Percentiles rank a stretch among this genome's conserved stretches.
These are phyloP conservation scores for Chaetomiaceae sp. DNA, from an alignment of 2,329 filamentous ascomycete genomes.

Conservation along the genomic window DNA sequence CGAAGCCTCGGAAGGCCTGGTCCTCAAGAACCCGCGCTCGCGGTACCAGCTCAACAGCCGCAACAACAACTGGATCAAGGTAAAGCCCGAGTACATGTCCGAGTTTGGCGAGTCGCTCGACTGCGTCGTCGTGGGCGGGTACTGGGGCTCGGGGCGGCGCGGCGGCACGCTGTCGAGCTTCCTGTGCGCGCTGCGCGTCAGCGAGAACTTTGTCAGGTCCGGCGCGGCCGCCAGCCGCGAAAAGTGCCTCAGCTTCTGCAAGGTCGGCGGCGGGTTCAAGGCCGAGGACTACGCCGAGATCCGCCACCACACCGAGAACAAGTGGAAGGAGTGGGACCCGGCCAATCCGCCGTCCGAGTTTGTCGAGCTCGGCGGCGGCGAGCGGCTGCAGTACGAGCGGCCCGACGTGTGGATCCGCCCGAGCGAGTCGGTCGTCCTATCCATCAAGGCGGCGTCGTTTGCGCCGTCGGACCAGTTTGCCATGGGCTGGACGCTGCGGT, in stretches of 20 bases:
- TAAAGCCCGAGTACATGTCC: conserved; percentile 97
- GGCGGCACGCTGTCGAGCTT: conserved; percentile 83
- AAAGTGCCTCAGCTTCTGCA: conserved; percentile 92
- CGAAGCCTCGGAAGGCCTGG: conserved; percentile 81
- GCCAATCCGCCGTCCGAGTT: conserved; percentile 71
- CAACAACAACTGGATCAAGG: conserved; percentile 96
- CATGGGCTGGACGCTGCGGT: conserved; percentile 72
- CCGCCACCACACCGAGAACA: conserved; percentile 78
- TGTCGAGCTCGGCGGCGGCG: conserved; percentile 76
- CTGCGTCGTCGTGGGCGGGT: conserved; percentile 83
- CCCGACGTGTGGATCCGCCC: conserved; percentile 94
- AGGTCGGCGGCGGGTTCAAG: conserved; percentile 90
- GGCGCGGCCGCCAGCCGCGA: conserved; percentile 53
- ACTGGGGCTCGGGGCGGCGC: conserved; percentile 81
- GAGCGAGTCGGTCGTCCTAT: conserved; percentile 78
- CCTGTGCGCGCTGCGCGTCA: conserved; percentile 78
- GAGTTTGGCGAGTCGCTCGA: conserved; percentile 94
- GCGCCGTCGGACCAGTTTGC: conserved; percentile 73
- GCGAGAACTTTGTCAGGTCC: conserved; percentile 60
- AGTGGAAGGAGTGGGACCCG: conserved; percentile 83
- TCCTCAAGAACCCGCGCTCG: conserved; percentile 88
- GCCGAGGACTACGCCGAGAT: conserved; percentile 81
- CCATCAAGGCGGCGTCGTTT: conserved; percentile 82
- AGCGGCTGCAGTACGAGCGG: conserved; percentile 64
- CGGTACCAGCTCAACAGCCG: conserved; percentile 82